A percentile compares a stretch with the other conserved stretches of the same genome.
Conservation (phyloP, 1,139 yeast genomes). For the Saccharomycopsis phalli region DNA sequence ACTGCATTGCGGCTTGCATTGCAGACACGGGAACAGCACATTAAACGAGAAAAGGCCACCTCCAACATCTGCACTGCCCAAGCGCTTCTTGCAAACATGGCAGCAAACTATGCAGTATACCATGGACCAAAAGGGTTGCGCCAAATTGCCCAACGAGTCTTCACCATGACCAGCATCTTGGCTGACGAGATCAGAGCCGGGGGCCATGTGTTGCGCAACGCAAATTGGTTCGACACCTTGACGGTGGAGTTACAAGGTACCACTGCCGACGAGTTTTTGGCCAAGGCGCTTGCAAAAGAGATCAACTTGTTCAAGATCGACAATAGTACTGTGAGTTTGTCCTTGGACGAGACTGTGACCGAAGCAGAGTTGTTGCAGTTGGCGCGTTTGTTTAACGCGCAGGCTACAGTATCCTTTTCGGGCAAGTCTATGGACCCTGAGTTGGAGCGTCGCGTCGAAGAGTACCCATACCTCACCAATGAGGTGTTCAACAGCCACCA, state of each 20-base stretch:
- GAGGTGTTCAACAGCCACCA: constrained; percentile 82
- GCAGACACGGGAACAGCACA: constrained; percentile 97
- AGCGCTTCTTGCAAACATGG: constrained; percentile 89
- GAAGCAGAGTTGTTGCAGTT: constrained; percentile 51
- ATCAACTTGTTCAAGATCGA: constrained; percentile 72
- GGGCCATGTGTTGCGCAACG: constrained; percentile 45
- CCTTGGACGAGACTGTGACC: constrained; percentile 82
- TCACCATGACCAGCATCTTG: constrained; percentile 64
- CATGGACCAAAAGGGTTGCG: constrained; percentile 91
- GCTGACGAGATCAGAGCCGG: constrained; percentile 46
- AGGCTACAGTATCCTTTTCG: constrained; percentile 16
- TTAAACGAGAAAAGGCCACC: constrained; percentile 94
- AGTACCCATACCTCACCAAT: constrained; percentile 55
- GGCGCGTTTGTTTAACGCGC: constrained; percentile 44
- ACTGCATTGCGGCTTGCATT: constrained; percentile 85
- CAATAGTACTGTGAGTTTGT: constrained; percentile 54
- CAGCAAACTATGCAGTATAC: constrained; percentile 93
- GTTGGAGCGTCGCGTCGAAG: constrained; percentile 46
- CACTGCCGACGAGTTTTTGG: constrained; percentile 43
- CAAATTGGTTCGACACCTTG: constrained; percentile 80
- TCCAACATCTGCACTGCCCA: constrained; percentile 97
- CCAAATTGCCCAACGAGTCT: constrained; percentile 69
- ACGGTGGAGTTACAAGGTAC: constrained; percentile 48
- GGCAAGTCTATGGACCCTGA: constrained; percentile 24
- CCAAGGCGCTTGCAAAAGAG: constrained; percentile 49